These are phyloP conservation scores for Cymbopogon flexuosus DNA, from an alignment of 202 grass and related monocot species.

Conservation along the genomic window DNA sequence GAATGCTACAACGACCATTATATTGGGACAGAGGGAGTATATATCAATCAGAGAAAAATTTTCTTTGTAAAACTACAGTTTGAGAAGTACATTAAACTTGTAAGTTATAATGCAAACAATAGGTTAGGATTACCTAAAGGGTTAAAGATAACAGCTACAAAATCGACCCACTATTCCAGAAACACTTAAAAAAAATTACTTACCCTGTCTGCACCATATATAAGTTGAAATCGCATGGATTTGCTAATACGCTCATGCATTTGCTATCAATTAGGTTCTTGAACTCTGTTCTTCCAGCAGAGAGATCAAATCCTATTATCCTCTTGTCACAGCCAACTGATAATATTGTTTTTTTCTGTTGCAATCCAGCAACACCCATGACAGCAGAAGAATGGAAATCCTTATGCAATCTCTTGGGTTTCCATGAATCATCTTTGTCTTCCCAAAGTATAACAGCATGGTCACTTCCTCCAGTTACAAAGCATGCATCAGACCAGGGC, in stretches of 20 bases:
- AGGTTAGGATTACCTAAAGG: neutral
- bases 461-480: slow-evolving; percentile 75
- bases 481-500: slow-evolving; percentile 74
- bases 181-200: slow-evolving; percentile 41
- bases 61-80: neutral
- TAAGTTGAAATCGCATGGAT: slow-evolving; percentile 87
- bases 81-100: neutral
- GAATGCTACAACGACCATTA: no score
- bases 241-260: slow-evolving; percentile 90
- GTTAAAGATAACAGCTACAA: neutral
- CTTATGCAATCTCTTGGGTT: slow-evolving; percentile 62
- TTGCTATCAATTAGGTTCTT: slow-evolving; percentile 79
- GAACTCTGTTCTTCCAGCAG: slow-evolving; percentile 67
- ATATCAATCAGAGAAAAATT: neutral
- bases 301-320: slow-evolving; percentile 77
- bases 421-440: slow-evolving; percentile 70
- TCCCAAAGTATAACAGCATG: slow-evolving; percentile 85
- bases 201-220: slow-evolving; percentile 96
- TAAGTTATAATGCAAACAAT: neutral
- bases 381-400: slow-evolving; percentile 83
- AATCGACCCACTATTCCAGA: slow-evolving; percentile 6
- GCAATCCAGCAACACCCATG: slow-evolving; percentile 74
- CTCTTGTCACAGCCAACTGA: slow-evolving; percentile 89
- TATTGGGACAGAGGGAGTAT: neutral
- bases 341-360: slow-evolving; percentile 72